These are phyloP conservation scores for Cupressus sempervirens DNA, from an alignment of 75 land plant species.

Conservation along the genomic window DNA sequence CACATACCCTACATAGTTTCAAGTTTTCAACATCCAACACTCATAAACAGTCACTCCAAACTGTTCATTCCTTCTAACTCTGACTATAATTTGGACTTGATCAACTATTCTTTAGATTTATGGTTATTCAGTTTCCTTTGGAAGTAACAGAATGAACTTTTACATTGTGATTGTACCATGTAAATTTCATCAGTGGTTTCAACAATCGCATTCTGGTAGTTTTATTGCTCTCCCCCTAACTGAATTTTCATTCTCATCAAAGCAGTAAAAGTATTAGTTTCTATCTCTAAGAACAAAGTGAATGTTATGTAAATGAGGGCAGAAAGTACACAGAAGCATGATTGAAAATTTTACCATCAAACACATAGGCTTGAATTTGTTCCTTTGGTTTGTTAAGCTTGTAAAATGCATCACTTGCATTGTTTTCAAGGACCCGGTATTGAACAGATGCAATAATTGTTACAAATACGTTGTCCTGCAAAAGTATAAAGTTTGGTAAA, in stretches of 20 bases:
- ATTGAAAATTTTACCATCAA: conserved; percentile 58
- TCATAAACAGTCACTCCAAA: not conserved
- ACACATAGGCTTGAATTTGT: conserved; percentile 87
- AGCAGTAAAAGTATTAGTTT: not conserved
- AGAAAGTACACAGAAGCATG: not conserved
- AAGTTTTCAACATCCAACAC: not conserved
- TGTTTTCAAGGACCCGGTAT: conserved; percentile 59
- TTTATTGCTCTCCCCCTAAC: not conserved
- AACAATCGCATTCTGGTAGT: not conserved
- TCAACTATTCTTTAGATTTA: not conserved
- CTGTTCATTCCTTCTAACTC: not conserved
- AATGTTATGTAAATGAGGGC: not conserved
- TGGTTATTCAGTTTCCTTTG: not conserved
- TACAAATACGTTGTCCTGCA: conserved; percentile 90
- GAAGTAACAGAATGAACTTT: not conserved
- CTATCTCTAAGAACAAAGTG: not conserved
- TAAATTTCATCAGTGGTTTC: not conserved
- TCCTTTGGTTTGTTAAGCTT: conserved; percentile 75
- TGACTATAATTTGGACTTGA: not conserved
- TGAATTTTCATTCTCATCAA: not conserved
- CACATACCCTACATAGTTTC: not conserved
- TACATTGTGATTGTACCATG: not conserved
- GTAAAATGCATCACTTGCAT: conserved; percentile 82
- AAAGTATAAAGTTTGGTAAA: not conserved
- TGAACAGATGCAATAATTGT: conserved; percentile 89